These are phyloP conservation scores for Coemansia aciculifera DNA, from an alignment of 192 early-diverging fungal species.

Conservation along the genomic window DNA sequence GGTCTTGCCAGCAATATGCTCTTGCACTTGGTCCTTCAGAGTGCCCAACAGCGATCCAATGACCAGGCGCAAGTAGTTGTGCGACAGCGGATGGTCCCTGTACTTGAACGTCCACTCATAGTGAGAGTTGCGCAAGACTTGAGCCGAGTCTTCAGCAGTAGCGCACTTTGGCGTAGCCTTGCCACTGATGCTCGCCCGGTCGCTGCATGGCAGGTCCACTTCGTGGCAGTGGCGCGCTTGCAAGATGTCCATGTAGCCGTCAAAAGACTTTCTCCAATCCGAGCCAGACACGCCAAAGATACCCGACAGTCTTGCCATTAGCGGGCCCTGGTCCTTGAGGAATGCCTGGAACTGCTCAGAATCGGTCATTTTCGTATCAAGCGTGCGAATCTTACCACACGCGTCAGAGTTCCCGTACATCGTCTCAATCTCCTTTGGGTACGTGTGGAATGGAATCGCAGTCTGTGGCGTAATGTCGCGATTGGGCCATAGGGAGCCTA, in stretches of 20 bases:
- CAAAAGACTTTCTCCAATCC: conserved; percentile 28
- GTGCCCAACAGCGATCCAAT: conserved; percentile 54
- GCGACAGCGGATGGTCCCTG: conserved; percentile 37
- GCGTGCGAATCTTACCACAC: conserved; percentile 36
- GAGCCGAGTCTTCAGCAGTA: conserved; percentile 37
- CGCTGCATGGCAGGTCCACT: conserved; percentile 28
- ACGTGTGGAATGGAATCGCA: conserved; percentile 50
- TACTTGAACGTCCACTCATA: conserved; percentile 33
- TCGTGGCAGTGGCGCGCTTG: conserved; percentile 45
- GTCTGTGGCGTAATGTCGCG: conserved; percentile 16
- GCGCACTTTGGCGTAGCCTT: conserved; percentile 24
- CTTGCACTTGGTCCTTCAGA: conserved; percentile 39
- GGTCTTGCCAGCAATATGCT: conserved; percentile 27
- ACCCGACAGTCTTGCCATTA: conserved; percentile 35
- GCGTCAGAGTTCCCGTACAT: conserved; percentile 47
- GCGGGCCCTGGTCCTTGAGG: conserved; percentile 33
- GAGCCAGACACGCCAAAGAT: conserved; percentile 39
- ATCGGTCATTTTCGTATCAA: conserved; percentile 3
- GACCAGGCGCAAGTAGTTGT: conserved; percentile 28
- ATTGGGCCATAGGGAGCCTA: conserved; percentile 53
- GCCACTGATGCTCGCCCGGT: neutral
- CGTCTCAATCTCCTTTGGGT: conserved; percentile 53
- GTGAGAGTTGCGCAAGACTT: conserved; percentile 38
- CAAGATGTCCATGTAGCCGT: conserved; percentile 44
- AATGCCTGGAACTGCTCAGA: conserved; percentile 35